Base-by-base conservation (phyloP, 208 protist genomes). In the Kentomonas sorsogonicus region DNA sequence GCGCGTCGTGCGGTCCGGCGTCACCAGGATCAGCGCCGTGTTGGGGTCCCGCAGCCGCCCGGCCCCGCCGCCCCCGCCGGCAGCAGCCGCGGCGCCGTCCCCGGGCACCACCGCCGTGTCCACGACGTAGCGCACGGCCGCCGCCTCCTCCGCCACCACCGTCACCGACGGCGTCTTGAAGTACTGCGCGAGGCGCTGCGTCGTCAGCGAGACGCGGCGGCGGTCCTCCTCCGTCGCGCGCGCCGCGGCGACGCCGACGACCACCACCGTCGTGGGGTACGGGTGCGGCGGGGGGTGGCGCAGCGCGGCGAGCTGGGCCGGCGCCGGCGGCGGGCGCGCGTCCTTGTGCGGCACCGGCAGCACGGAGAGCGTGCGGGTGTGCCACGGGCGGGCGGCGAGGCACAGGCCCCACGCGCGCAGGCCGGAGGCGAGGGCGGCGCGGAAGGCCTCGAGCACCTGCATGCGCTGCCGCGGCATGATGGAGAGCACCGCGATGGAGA, bases 351-450 rank as follows among this genome's bases (percentile, higher is more conserved):
- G 88, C 2, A 66, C 23, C 4, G 82, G 80, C 7, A 95, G 76
- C 3, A 95, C 25, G 2, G 83, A 74, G 18, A 95, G 44, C 16
- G 64, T 23, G 47, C 65, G 74, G 4, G 86, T 85, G 10, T 48
- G 63, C 41, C 60, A 72, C 25, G 86, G 76, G 29, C 71, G 33
- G 0, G 20, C 1, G 1, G 67, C 64, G 20, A 96, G 58, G 0
- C 47, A 23, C 3, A 96, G 67, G 20, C 89, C 89, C 89, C 89
- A 96, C 39, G 10, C 22, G 26, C 33, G 63, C 55, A 96, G 51
- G 33, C 74, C 77, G 0, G 11, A 16, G 36, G 54, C 53, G 16
- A 96, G 59, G 7, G 53, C 64, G 3, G 9, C 27, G 7, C 56
- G 75, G 43, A 91, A 79, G 0, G 60, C 34, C 3, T 50, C 38